These are phyloP conservation scores for Arachnomyces sp. DNA, from an alignment of 2,329 filamentous ascomycete genomes.

Conservation along the genomic window DNA sequence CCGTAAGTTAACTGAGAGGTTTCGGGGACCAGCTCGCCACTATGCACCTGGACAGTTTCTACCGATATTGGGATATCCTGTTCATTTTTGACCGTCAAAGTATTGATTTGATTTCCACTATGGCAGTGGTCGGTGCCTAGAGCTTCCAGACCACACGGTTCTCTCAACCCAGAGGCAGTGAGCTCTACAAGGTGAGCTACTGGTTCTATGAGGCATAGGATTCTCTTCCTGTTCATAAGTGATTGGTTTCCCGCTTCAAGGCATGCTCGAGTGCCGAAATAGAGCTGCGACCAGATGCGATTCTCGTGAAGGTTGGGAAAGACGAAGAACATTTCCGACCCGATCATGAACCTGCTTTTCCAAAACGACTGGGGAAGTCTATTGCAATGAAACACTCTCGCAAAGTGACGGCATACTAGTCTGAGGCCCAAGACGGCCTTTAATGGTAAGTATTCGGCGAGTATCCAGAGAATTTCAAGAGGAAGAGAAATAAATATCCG, in stretches of 20 bases:
- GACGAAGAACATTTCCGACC: conserved; percentile 2
- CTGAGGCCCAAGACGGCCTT: neutral
- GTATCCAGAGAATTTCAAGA: neutral
- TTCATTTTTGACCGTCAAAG: no score
- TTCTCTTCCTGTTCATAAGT: conserved; percentile 2
- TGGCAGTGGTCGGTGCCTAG: no score
- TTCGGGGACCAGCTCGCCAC: no score
- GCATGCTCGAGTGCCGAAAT: neutral
- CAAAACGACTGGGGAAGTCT: conserved; percentile 6
- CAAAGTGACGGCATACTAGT: conserved; percentile 1
- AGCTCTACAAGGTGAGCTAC: conserved; percentile 1
- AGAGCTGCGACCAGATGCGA: conserved; percentile 5
- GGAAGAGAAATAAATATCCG: neutral
- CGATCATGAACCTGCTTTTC: conserved; percentile 6
- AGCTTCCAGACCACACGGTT: no score
- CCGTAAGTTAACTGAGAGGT: no score
- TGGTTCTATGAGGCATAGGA: conserved; percentile 1
- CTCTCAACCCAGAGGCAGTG: no score
- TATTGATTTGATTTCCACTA: no score
- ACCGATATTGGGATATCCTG: no score
- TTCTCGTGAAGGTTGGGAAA: neutral
- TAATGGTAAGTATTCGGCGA: conserved; percentile 2
- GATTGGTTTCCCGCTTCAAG: neutral
- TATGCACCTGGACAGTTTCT: no score
- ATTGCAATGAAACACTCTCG: neutral